A percentile compares a stretch with the other conserved stretches of the same genome.
These are phyloP conservation scores for Penicillium paradoxum DNA, from an alignment of 495 filamentous ascomycete species.

Conservation along the genomic window DNA sequence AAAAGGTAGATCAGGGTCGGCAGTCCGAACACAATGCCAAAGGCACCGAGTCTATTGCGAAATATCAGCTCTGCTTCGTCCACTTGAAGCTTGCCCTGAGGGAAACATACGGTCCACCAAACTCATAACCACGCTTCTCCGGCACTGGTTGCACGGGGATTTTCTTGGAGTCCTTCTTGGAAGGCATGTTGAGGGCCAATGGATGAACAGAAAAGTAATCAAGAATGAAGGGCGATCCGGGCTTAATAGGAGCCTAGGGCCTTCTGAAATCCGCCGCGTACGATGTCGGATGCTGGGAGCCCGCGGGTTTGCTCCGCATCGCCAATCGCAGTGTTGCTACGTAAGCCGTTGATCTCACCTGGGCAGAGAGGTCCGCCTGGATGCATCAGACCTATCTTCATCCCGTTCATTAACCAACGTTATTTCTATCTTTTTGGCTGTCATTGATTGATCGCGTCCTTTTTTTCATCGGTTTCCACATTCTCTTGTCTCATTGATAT, in stretches of 20 bases:
- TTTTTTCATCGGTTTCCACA: background rate
- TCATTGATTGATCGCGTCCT: background rate
- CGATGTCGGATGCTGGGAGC: conserved; percentile 18
- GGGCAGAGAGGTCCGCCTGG: background rate
- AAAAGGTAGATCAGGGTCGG: conserved; percentile 70
- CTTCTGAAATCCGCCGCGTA: conserved; percentile 12
- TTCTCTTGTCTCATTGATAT: conserved; percentile 2
- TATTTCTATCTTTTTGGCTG: background rate
- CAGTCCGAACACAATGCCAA: conserved; percentile 68
- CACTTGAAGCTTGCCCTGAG: background rate
- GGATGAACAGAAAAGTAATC: conserved; percentile 1
- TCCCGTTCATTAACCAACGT: background rate
- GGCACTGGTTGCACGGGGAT: conserved; percentile 35
- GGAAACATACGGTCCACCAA: conserved; percentile 76
- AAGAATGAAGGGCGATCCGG: background rate
- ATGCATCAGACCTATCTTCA: background rate
- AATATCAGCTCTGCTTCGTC: conserved; percentile 17
- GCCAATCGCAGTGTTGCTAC: conserved; percentile 12
- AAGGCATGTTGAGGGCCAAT: conserved; percentile 23
- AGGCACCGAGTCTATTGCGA: conserved; percentile 61
- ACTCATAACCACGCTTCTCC: conserved; percentile 66
- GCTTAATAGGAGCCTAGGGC: conserved; percentile 10
- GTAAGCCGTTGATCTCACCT: conserved; percentile 11
- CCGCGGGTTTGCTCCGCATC: conserved; percentile 19
- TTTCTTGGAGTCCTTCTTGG: conserved; percentile 23